phyloP scores from a whole-genome alignment of 1,284 basidiomycete species.

The Malassezia arunalokei region DNA sequence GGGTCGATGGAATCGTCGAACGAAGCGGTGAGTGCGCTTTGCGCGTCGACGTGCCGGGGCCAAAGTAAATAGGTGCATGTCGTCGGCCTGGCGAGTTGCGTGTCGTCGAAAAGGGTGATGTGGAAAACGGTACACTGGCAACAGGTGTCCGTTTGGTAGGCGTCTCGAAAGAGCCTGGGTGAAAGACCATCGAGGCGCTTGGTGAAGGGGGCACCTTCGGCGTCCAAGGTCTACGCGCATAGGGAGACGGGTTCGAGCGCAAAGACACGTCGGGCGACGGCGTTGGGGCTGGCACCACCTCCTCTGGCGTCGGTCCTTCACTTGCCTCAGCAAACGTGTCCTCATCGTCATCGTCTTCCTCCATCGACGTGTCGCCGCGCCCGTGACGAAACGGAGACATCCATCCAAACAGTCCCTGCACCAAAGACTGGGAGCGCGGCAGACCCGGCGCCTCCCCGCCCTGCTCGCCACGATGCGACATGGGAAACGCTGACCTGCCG shows the following conservation, averaged over 20 bases:
- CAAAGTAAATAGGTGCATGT: conserved; percentile 15
- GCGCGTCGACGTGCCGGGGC: conserved; percentile 5
- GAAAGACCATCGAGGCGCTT: background rate
- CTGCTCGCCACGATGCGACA: background rate
- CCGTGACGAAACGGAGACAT: conserved; percentile 4
- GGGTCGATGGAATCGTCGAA: background rate
- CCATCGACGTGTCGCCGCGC: background rate
- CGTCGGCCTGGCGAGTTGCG: conserved; percentile 3
- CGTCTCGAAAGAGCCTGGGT: conserved; percentile 8
- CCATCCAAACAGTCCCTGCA: conserved; percentile 13
- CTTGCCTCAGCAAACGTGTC: background rate
- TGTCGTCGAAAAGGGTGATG: conserved; percentile 3
- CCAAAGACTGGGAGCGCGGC: conserved; percentile 10
- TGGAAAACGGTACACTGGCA: background rate
- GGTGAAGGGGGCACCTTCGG: background rate
- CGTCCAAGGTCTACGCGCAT: background rate
- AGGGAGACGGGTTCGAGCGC: background rate
- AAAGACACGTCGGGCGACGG: background rate
- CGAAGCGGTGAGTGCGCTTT: conserved; percentile 9
- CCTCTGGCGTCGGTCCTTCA: background rate
- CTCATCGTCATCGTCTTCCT: background rate
- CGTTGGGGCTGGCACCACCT: background rate
- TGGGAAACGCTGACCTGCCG: background rate
- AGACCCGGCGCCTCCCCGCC: background rate
- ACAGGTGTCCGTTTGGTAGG: background rate